Evolutionary conservation across 495 filamentous ascomycete genomes (phyloP), one percentile per base, ranked within the genome.

Genomic region (Diplogelasinospora grovesii): DNA sequence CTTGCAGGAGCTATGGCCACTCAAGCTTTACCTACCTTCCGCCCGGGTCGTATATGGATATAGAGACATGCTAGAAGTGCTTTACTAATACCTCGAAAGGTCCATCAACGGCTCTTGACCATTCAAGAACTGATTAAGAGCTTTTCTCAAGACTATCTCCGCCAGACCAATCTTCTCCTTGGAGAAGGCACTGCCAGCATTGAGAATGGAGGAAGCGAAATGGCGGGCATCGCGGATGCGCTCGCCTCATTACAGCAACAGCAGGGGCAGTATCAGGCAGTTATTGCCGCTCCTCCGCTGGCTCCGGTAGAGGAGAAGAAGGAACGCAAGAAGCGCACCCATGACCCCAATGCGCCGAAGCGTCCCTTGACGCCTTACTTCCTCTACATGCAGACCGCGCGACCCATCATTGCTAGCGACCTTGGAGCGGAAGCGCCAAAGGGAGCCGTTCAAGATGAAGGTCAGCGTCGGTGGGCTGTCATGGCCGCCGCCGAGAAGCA

Each of bases 261-360:
- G 30, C 36, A 36, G 7, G 35, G 28, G 39, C 28, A 37, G 70
- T 16, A 48, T 35, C 22, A 53, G 14, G 56, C 72, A 11, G 54
- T 50, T 13, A 47, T 57, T 4, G 64, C 73, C 4, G 62, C 55
- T 43, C 18, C 48, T 31, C 60, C 54, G 31, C 30, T 51, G 49
- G 57, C 61, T 7, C 61, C 69, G 5, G 74, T 74, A 8, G 72
- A 76, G 37, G 78, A 76, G 56, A 82, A 81, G 65, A 86, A 82
- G 71, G 85, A 85, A 70, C 85, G 86, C 59, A 85, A 86, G 70
- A 92, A 89, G 78, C 82, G 85, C 45, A 79, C 75, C 28, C 83
- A 81, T 49, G 93, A 98, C 60, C 90, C 90, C 43, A 93, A 95
- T 58, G 87, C 89, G 9, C 92, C 92, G 36, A 95, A 95, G 74